Evolutionary conservation across 371 early-diverging fungal genomes (phyloP).

Genomic region (Globomyces sp.): DNA sequence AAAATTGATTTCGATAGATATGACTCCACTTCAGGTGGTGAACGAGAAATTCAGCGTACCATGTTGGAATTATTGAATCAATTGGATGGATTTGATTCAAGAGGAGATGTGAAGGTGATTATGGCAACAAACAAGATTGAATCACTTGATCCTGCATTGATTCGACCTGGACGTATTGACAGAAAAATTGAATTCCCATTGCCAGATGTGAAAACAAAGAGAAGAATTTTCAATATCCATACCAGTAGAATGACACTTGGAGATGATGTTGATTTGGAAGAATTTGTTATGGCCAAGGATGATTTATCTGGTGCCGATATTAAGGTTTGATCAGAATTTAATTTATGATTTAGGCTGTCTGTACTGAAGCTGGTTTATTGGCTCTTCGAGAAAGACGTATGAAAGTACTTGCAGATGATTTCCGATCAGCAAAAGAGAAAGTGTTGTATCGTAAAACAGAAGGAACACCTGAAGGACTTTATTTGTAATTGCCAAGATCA

Average conservation of each 20-base stretch:
- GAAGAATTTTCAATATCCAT: slow-evolving; percentile 99
- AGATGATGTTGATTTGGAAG: slow-evolving; percentile 97
- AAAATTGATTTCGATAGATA: slow-evolving; percentile 51
- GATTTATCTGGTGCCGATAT: slow-evolving; percentile 99
- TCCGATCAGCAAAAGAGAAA: slow-evolving; percentile 99
- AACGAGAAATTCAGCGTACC: slow-evolving; percentile 99
- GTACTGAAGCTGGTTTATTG: slow-evolving; percentile 99
- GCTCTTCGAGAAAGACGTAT: slow-evolving; percentile 99
- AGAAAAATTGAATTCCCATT: slow-evolving; percentile 99
- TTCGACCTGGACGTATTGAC: slow-evolving; percentile 99
- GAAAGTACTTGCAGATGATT: slow-evolving; percentile 98
- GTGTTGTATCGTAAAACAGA: slow-evolving; percentile 98
- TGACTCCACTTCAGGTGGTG: slow-evolving; percentile 97
- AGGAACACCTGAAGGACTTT: slow-evolving; percentile 92
- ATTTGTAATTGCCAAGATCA: slow-evolving; percentile 9
- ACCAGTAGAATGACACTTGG: slow-evolving; percentile 98
- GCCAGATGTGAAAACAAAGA: slow-evolving; percentile 98
- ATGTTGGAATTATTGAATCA: slow-evolving; percentile 99
- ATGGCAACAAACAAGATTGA: slow-evolving; percentile 99
- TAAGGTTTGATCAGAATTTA: slow-evolving; percentile 56
- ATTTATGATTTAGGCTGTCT: slow-evolving; percentile 76
- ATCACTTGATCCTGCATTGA: slow-evolving; percentile 98
- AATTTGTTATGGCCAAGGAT: slow-evolving; percentile 98
- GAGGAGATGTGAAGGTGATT: slow-evolving; percentile 99
- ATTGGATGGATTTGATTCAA: slow-evolving; percentile 99